Percentiles rank a stretch among this genome's conserved stretches.
phyloP scores from a whole-genome alignment of 305 asterid species.

The Fraxinus baroniana region DNA sequence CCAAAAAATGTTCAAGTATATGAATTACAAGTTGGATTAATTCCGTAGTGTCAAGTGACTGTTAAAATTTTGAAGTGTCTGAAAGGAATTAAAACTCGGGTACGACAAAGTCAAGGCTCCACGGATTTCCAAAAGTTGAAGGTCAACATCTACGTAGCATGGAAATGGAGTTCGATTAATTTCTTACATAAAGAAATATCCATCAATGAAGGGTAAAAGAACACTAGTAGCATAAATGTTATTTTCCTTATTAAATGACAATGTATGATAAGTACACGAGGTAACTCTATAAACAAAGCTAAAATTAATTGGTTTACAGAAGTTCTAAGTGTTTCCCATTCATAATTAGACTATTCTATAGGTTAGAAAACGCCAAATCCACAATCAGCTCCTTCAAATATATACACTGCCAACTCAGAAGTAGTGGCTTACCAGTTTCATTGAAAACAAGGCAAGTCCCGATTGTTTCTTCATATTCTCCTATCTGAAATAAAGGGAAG shows the following conservation, averaged over 20 bases:
- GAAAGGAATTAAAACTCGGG: neutral
- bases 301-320: neutral
- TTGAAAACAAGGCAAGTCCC: slow-evolving; percentile 71
- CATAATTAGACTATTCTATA: neutral
- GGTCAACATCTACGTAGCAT: neutral
- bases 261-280: neutral
- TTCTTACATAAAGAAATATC: too few relatives aligned
- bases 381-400: neutral
- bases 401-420: neutral
- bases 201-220: too few relatives aligned
- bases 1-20: slow-evolving; percentile 1
- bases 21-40: neutral
- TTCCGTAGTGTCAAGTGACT: neutral
- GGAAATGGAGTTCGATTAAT: neutral
- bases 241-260: neutral
- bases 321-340: neutral
- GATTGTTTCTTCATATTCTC: slow-evolving; percentile 74
- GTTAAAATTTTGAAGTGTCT: neutral
- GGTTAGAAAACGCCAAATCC: neutral
- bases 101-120: neutral
- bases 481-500: slow-evolving; percentile 49
- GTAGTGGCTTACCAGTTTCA: slow-evolving; percentile 63
- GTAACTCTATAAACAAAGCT: neutral
- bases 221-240: too few relatives aligned
- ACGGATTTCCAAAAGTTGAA: neutral